Conservation (phyloP, 2,329 filamentous ascomycete genomes). For the Pseudocercospora eumusae region DNA sequence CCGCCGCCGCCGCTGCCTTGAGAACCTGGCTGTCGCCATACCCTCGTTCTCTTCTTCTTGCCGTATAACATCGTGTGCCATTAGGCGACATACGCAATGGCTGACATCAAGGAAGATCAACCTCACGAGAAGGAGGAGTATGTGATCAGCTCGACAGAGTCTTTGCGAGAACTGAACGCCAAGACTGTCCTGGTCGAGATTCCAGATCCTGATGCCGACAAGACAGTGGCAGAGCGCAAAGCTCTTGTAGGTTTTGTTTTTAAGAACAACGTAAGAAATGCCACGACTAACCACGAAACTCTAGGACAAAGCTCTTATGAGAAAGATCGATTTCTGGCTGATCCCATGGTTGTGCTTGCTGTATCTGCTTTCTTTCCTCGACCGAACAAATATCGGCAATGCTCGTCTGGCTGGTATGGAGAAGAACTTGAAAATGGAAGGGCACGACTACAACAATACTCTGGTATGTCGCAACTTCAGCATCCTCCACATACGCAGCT, state of each 20-base stretch:
- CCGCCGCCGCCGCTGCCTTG: background rate
- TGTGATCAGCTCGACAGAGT: conserved; percentile 13
- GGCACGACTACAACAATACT: conserved; percentile 69
- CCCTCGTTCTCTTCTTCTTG: background rate
- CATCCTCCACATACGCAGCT: background rate
- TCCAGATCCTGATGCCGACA: conserved; percentile 19
- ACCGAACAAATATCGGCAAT: conserved; percentile 51
- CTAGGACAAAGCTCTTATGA: conserved; percentile 52
- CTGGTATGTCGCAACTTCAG: conserved; percentile 44
- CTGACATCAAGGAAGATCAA: conserved; percentile 11
- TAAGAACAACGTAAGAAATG: background rate
- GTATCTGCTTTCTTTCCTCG: conserved; percentile 64
- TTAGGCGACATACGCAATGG: conserved; percentile 9
- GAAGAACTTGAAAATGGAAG: conserved; percentile 62
- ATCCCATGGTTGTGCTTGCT: conserved; percentile 58
- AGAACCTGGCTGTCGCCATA: background rate
- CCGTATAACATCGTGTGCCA: background rate
- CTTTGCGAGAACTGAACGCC: background rate
- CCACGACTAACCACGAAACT: background rate
- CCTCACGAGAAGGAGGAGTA: conserved; percentile 16
- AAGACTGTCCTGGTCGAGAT: background rate
- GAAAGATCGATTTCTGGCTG: conserved; percentile 56
- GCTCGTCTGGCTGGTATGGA: conserved; percentile 61
- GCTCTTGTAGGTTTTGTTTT: conserved; percentile 10
- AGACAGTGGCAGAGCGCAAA: conserved; percentile 16